A percentile compares a stretch with the other conserved stretches of the same genome.
Conservation (phyloP, 2,329 filamentous ascomycete genomes). For the Pseudophaeomoniella oleicola region DNA sequence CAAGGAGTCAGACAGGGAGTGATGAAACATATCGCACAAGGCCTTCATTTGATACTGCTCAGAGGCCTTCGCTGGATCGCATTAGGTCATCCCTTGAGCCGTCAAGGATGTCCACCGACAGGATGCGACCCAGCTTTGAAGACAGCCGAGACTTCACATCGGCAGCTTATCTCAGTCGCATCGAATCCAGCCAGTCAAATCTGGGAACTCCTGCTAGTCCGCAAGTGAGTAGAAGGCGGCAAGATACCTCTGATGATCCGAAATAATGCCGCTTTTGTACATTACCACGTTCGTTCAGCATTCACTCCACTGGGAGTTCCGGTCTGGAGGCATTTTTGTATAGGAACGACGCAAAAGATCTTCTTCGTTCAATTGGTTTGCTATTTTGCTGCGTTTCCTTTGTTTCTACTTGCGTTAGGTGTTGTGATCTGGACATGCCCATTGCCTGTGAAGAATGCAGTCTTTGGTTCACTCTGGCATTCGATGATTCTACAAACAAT, state of each 20-base stretch:
- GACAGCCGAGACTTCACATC: conserved; percentile 82
- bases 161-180: conserved; percentile 66
- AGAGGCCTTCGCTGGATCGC: conserved; percentile 48
- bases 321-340: too few relatives aligned
- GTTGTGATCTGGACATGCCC: too few relatives aligned
- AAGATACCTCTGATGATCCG: conserved; percentile 5
- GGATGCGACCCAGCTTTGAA: conserved; percentile 70
- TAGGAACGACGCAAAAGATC: too few relatives aligned
- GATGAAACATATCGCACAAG: conserved; percentile 80
- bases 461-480: background rate
- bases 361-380: too few relatives aligned
- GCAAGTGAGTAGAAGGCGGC: conserved; percentile 5
- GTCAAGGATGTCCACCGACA: conserved; percentile 74
- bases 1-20: conserved; percentile 75
- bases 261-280: conserved; percentile 3
- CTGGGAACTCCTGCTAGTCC: conserved; percentile 12
- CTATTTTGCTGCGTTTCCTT: too few relatives aligned
- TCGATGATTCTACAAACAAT: background rate
- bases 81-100: conserved; percentile 77
- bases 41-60: conserved; percentile 11
- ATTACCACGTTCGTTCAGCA: conserved; percentile 15
- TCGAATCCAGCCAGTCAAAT: conserved; percentile 58
- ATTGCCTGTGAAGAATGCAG: background rate
- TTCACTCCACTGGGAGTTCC: too few relatives aligned
- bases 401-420: too few relatives aligned